Evolutionary conservation across 805 yeast species (phyloP), one percentile per base, ranked within the genome.

Genomic region (Starmera quercuum): DNA sequence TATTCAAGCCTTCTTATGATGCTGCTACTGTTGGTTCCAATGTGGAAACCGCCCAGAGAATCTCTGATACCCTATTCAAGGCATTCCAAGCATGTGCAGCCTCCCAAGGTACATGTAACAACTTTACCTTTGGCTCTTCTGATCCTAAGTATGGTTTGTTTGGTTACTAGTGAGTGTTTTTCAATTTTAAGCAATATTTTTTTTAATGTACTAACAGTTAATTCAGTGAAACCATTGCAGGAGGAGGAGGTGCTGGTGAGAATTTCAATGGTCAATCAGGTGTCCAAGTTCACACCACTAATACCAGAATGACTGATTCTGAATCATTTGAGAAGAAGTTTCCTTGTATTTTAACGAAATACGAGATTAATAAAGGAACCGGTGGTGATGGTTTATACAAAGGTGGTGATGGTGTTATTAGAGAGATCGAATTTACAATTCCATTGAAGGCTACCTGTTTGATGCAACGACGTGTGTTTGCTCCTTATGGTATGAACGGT

Each of bases 51-150:
- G 66, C 76, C 1, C 79, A 73, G 50, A 62, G 78, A 51, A 64
- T 70, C 34, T 70, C 73, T 3, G 78, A 71, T 46, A 73, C 67
- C 24, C 56, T 73, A 36, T 57, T 73, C 40, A 71, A 64, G 40
- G 74, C 78, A 5, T 73, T 73, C 47, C 66, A 69, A 40, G 71
- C 72, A 13, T 66, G 71, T 20, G 76, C 78, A 24, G 77, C 75
- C 17, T 70, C 78, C 15, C 77, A 72, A 49, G 76, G 78, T 19
- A 71, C 76, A 39, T 71, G 74, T 49, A 73, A 73, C 53, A 71
- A 72, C 47, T 66, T 73, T 46, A 73, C 75, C 6, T 73, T 71
- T 56, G 79, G 79, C 29, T 58, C 66, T 16, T 76, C 61, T 33
- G 63, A 61, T 32, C 61, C 63, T 34, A 51, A 54, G 14, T 27